Evolutionary conservation across 129 eudicot genomes (phyloP), one percentile per base, ranked within the genome.

Genomic region (Flaveria sonorensis): DNA sequence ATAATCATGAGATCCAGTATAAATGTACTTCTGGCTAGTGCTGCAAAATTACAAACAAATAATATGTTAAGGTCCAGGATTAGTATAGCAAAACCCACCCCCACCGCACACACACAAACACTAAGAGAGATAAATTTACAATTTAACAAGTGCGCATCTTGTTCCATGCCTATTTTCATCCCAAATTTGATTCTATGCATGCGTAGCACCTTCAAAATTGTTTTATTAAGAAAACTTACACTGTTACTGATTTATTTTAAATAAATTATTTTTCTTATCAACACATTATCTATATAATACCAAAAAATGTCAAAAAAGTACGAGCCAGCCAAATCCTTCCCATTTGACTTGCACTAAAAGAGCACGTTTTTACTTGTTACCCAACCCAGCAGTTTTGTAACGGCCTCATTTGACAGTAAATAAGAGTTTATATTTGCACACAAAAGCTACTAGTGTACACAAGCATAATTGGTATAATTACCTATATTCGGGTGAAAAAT

Each of bases 11-110:
- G 98, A 94, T 69, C 96, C 97, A 1, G 98, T 93, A 90, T 94
- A 94, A 81, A 94, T 91, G 81, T 94, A 91, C 91, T 82, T 91
- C 89, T 91, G 98, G 14, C 98, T 97, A 50, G 97, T 89, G 86
- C 98, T 94, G 93, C 82, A 83, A 65, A 43, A 55, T 12, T 46
- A 56, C 7, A 72, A 61, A 77, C 70, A 73, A 45, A 6, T 40
- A 42, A 10, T 11, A 8, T 16, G 68, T 76, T 59, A 40, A 46
- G 65, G 71, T 53, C 40, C 52, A 10, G 60, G 5, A 53, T 26
- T 1, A 42, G 65, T 63, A 65, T 40, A 21, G 68, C 68, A 36
- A 61, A 60, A 55, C 75, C 19, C 40, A 51, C 30, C 20, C 53
- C 69, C 46, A 65, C 52, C 52, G 19, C 39, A 15, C 53, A 30